These are phyloP conservation scores for Carex littledalei DNA, from an alignment of 176 grass and related monocot genomes.

Conservation along the genomic window DNA sequence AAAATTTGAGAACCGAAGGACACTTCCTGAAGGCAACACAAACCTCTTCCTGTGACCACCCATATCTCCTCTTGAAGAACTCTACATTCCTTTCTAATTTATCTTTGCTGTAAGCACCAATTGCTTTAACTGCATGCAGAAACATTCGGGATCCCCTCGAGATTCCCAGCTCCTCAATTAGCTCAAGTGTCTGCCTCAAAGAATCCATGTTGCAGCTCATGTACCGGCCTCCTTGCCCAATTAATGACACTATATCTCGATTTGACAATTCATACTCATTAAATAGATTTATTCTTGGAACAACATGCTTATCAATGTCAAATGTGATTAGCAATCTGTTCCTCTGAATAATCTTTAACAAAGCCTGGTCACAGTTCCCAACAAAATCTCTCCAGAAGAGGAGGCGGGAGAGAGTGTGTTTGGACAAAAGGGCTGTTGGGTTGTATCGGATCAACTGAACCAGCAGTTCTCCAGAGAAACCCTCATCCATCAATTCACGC, in stretches of 20 bases:
- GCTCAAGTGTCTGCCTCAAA: background rate
- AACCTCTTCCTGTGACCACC: background rate
- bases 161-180: background rate
- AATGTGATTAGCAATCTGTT: background rate
- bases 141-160: background rate
- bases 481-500: background rate
- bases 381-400: constrained; percentile 15
- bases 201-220: background rate
- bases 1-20: fast-evolving
- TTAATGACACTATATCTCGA: background rate
- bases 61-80: background rate
- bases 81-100: background rate
- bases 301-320: background rate
- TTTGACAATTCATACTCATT: background rate
- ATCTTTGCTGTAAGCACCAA: background rate
- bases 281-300: background rate
- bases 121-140: background rate
- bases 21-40: background rate
- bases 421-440: background rate
- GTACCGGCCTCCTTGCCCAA: background rate
- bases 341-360: background rate
- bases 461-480: background rate
- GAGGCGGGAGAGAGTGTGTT: background rate
- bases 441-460: constrained; percentile 3
- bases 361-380: background rate